Evolutionary conservation across 768 basidiomycete genomes (phyloP), one percentile per base, ranked within the genome.

Genomic region (Lentinula guzmanii): DNA sequence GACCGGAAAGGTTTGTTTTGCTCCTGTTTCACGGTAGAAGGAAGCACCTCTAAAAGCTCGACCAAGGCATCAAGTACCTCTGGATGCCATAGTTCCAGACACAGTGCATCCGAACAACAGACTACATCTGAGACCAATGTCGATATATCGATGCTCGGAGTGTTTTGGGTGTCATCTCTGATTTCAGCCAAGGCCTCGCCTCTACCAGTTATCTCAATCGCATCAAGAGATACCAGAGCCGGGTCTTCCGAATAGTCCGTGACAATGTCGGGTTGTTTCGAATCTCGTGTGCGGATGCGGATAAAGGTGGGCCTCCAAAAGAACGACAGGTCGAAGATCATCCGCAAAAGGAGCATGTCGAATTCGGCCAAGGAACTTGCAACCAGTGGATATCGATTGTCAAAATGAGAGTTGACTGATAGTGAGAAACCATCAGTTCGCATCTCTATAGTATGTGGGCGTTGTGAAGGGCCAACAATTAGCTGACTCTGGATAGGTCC

Each of bases 41-140:
- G 61, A 46, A 65, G 62, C 7, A 74, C 79, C 21, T 78, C 74
- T 45, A 86, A 64, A 48, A 91, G 65, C 52, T 79, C 76, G 18
- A 78, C 76, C n/a, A 90, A 66, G 4, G 81, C 76, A 41, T 78
- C 75, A 61, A 89, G 71, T 37, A 84, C 84, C 45, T 77, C 75
- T 4, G 81, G 81, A 48, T 87, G 81, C 86, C 87, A 91, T 5
- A 91, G 72, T 66, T 91, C 85, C 54, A 87, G 62, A 51, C 82
- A 79, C n/a, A 89, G 70, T 7, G 79, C 80, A 64, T 90, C 87
- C 9, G 84, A 75, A 3, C 78, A 77, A 42, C 79, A 70, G 59
- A 79, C 77, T 18, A 85, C 66, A 51, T 85, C 77, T 2, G 80
- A 65, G 62, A 80, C 73, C 24, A 74, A 60, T 0, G 86, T 81